Evolutionary conservation across 2,329 filamentous ascomycete species (phyloP), one percentile per base, ranked within the genome.

Genomic region (Colletotrichum sp.): DNA sequence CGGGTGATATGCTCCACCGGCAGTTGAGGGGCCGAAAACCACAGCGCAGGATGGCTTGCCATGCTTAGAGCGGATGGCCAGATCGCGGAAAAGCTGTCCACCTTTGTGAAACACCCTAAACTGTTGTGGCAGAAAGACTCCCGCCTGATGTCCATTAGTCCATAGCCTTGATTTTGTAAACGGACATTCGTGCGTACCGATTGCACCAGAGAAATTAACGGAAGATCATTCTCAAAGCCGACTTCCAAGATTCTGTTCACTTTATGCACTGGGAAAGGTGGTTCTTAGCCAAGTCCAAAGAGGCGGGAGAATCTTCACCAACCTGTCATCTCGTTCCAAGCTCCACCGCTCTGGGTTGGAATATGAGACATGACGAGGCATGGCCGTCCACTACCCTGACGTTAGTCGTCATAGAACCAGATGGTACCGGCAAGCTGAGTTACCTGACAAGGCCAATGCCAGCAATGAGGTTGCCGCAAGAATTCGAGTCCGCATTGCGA

Each of bases 261-360:
- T 49, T 49, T 49, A 2, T 49, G n/a, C n/a, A 49, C 44, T 44
- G 9, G 5, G 5, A 3, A 44, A 44, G 18, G 18, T 44, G 9
- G 0, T n/a, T 44, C 5, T 44, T 12, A 44, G 39, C 39, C 39
- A n/a, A 44, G 0, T 44, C 18, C 18, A n/a, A 44, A 44, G 0
- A 3, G 18, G 3, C 9, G 0, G 16, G 9, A 1, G 6, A 13
- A 7, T 21, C 0, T 49, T 5, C 3, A 49, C 10, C 6, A 49
- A 49, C 44, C 44, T 49, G 44, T 49, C 10, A 49, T 49, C n/a
- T 49, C 44, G 44, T 49, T 49, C 44, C 44, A 49, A 13, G 44
- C 44, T 49, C 44, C 44, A 49, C 44, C 44, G 1, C 44, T 49
- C n/a, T 49, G 44, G 44, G 44, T 49, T 49, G 44, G 44, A 2